Base-by-base conservation (phyloP, 148 eudicot genomes). In the Nepenthes gracilis region DNA sequence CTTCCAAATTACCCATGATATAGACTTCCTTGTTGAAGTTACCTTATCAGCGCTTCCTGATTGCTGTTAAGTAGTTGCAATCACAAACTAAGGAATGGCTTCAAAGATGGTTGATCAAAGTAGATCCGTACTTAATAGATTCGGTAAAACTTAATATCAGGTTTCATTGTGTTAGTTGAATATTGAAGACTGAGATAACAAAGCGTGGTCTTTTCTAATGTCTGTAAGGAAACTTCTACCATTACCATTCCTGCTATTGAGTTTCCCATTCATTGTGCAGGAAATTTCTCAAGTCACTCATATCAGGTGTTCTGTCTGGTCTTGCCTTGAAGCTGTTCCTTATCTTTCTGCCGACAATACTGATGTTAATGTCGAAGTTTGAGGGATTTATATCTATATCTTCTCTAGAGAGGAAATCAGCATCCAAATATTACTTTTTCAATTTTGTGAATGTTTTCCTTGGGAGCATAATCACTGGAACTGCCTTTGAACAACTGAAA, bases 271-370 rank as follows among this genome's bases (percentile, higher is more conserved):
- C 37, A 54, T 55, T 36, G 11, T 78, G 79, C 87, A 94, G 99
- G 75, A 2, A 1, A 1, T 80, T 89, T 68, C 78, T 89, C 83
- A 86, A 86, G 75, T 60, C 85, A 11, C 71, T 94, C 49, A 85
- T 94, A 57, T 78, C 73, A 77, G 99, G 97, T 55, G 78, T 89
- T 71, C 74, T 93, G 32, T 96, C 99, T 58, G 97, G 99, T 61
- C 81, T 94, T 60, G 92, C 81, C 62, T 74, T 94, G 80, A 94
- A 94, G 81, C 84, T 94, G 66, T 94, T 94, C 76, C 95, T 94
- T 68, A 79, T 86, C 33, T 72, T 89, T 73, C 84, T 94, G 63
- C 99, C 99, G 14, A 23, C 81, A n/a, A 94, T 94, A 75, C 61
- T 94, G 73, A 94, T 89, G 92, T 64, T 89, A 62, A 89, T 93